Base-by-base conservation (phyloP, 2,329 filamentous ascomycete species). In the Pestalotiopsis sp. region DNA sequence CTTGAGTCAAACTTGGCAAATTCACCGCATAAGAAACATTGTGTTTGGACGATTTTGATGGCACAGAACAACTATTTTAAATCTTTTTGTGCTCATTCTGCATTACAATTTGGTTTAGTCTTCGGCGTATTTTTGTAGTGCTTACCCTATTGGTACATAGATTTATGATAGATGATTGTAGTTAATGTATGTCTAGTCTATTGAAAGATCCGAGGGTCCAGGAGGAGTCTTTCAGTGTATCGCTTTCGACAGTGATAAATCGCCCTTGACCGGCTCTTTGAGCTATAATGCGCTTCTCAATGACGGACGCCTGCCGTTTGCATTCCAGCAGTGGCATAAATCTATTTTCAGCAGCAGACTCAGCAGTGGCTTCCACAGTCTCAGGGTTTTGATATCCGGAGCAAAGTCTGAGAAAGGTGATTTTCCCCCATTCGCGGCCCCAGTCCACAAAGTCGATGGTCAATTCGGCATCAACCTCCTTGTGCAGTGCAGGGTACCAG, bases 361-460 rank as follows among this genome's bases (percentile, higher is more conserved):
- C 2, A 36, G 31, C 31, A 36, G 31, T 36, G 31, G 31, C 31
- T 36, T 36, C 31, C 6, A 36, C 31, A 36, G 31, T 36, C 31
- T 36, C 31, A 9, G 31, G 31, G 31, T 36, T 36, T 36, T 36
- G 31, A 36, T 84, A 85, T 1, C 86, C 86, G 0, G 82, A 81
- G 31, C 75, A 79, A 67, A 88, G 79, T 39, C 83, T 76, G 67
- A 88, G 72, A 11, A 77, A 78, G 0, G 79, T 80, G 2, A 88
- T 78, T 75, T 88, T 88, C 31, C 86, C 84, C 87, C 87, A 88
- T 55, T 82, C 79, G 3, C 80, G 81, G 0, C 78, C 79, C 87
- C 87, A 90, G 72, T 90, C 87, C 11, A 89, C 79, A 49, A 76
- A 80, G 66, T 76, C 71, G n/a, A 72, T 38, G 1, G 65, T 70